Base-by-base conservation (phyloP, 352 stramenopile genomes). In the Pythium utonaiense region DNA sequence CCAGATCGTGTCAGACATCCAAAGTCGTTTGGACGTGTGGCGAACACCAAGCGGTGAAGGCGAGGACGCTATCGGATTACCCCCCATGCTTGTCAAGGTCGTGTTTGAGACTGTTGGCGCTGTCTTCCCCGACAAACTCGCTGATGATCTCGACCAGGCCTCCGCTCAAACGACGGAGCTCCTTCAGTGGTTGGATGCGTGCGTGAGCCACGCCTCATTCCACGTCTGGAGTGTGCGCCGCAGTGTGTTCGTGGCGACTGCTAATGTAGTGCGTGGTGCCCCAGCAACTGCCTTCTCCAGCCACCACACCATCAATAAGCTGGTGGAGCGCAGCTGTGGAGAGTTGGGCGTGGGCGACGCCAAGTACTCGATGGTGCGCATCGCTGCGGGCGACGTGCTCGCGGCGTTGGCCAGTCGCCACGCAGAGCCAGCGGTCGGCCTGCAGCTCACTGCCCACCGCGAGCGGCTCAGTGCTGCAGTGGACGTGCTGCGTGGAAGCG, bases 301-400 rank as follows among this genome's bases (percentile, higher is more conserved):
- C 31, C 64, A 51, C 6, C 52, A 65, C 21, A 61, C 70, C 13
- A 66, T 78, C 41, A 70, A 75, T 12, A 62, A 57, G 5, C 28
- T 91, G 2, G 45, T 89, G 9, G 55, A 74, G 22, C 60, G 21
- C 6, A 88, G 81, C 48, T 85, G 79, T 19, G 75, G 77, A 3
- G 64, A 79, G 14, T 67, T 78, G 42, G 84, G 84, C 19, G 75
- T 90, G 24, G 66, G 67, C 9, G 82, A 93, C 30, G 68, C 57
- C 36, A 89, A 91, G 68, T 91, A 89, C 58, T 78, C 72, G 47
- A 83, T 84, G 69, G 69, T 93, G 19, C 81, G 84, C 44, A 71
- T 88, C 24, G 80, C 84, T 7, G 78, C 81, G 1, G 79, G 75
- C 22, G 60, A 54, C 3, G 76, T 76, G 45, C 64, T 93, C 24